Conservation (phyloP, 1,284 basidiomycete species). For the Retiboletus fuscus region DNA sequence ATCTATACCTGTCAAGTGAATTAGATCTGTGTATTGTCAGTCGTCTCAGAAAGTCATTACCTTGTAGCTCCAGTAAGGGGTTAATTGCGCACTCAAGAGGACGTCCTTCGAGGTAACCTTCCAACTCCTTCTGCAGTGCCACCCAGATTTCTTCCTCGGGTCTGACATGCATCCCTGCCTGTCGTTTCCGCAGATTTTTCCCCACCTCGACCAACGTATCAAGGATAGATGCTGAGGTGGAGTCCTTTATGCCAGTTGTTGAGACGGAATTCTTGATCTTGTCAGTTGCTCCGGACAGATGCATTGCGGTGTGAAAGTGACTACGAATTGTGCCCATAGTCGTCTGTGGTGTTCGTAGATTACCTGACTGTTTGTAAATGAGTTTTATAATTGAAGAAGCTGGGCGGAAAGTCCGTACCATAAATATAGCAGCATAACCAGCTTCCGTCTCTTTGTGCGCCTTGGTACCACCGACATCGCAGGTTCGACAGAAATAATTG, state of each 20-base stretch:
- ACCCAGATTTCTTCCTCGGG: not conserved
- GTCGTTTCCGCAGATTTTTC: not conserved
- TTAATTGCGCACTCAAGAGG: not conserved
- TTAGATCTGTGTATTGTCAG: not conserved
- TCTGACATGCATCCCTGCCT: not conserved
- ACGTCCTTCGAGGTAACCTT: not conserved
- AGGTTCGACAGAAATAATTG: conserved; percentile 49
- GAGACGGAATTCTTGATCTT: not conserved
- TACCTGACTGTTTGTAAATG: not conserved
- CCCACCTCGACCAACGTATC: not conserved
- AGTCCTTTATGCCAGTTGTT: conserved; percentile 1
- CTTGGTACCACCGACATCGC: conserved; percentile 44
- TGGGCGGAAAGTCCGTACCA: not conserved
- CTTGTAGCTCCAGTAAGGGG: not conserved
- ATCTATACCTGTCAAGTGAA: not conserved
- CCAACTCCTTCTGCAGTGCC: not conserved
- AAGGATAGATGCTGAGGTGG: not conserved
- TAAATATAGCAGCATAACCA: conserved; percentile 30
- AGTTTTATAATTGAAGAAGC: not conserved
- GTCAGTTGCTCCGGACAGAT: not conserved
- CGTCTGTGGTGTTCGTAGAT: not conserved
- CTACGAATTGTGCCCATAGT: not conserved
- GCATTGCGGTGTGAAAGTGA: not conserved
- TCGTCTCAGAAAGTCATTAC: not conserved
- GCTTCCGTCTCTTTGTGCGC: conserved; percentile 34